Percentiles rank a stretch among this genome's conserved stretches.
Conservation (phyloP, 768 basidiomycete genomes). For the Collybia mongolica region DNA sequence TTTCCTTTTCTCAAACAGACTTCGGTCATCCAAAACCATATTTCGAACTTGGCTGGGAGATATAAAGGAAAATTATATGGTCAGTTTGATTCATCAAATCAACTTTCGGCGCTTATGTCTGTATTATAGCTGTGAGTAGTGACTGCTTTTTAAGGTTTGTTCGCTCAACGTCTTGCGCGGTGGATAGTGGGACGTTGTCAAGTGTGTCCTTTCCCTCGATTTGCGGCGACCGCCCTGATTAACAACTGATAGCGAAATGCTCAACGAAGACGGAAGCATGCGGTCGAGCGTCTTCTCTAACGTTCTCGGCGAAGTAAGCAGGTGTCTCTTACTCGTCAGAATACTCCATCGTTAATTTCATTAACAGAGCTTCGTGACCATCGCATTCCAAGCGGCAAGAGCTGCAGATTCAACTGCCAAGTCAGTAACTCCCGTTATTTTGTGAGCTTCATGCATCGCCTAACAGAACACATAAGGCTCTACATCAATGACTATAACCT, state of each 20-base stretch:
- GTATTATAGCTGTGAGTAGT: constrained; percentile 16
- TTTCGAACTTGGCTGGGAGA: constrained; percentile 40
- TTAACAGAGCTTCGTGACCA: constrained; percentile 41
- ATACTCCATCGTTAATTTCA: background rate
- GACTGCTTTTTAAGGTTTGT: background rate
- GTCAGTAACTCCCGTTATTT: constrained; percentile 15
- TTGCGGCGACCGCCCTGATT: background rate
- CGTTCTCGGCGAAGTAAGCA: constrained; percentile 40
- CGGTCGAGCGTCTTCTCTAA: constrained; percentile 47
- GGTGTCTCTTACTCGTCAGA: background rate
- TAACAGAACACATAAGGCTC: constrained; percentile 14
- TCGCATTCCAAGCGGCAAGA: constrained; percentile 51
- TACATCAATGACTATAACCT: constrained; percentile 48
- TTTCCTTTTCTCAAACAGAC: constrained; percentile 22
- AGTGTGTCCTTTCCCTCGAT: constrained; percentile 22
- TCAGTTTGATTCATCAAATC: too few species aligned
- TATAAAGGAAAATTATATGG: constrained; percentile 44
- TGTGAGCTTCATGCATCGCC: background rate
- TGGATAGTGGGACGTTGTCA: constrained; percentile 41
- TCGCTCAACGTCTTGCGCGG: background rate
- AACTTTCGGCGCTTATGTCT: too few species aligned
- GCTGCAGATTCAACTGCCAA: constrained; percentile 48
- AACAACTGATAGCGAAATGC: constrained; percentile 35
- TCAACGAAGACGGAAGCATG: constrained; percentile 51
- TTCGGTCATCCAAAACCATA: constrained; percentile 45